Evolutionary conservation across 2,329 filamentous ascomycete species (phyloP), one percentile per base, ranked within the genome.

Genomic region (Xylariaceae sp.): DNA sequence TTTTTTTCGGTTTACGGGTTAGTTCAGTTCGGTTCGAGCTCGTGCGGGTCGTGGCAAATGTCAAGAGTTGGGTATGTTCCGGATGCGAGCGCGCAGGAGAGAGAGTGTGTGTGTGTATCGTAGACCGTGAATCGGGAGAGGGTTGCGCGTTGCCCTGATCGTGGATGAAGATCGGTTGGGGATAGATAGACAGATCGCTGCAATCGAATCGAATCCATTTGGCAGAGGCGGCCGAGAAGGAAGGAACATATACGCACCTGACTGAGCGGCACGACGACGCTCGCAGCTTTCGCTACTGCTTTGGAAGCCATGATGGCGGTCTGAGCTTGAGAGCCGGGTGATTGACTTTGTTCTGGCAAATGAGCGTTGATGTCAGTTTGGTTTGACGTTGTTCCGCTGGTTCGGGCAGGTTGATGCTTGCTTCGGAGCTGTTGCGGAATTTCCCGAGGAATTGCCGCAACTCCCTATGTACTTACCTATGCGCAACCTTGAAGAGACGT

Each of bases 241-340:
- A 24, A n/a, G n/a, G n/a, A n/a, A n/a, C n/a, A n/a, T n/a, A n/a
- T 33, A 50, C 66, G 52, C 68, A 83, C 81, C 69, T 80, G 74
- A 52, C 68, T 65, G 51, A 85, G 67, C 55, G 67, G 68, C 41
- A 81, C 62, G 42, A 74, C 68, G 52, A 70, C 68, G 48, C 70
- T 70, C 41, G 67, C 70, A 54, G 69, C 70, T 59, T 78, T 78
- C 40, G 70, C 69, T 56, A 66, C 72, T 57, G 67, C 74, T 66
- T 80, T 78, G 52, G 75, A 74, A 54, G 74, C 76, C 78, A 82
- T 82, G 47, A 54, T 70, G 63, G 56, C 62, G 56, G 36, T 56
- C 44, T 54, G 34, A 37, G 40, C n/a, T n/a, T n/a, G n/a, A n/a
- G n/a, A n/a, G 43, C 40, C 38, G 40, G 47, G 41, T 39, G 37